Conservation (phyloP, 208 protist species). For the Leishmania major region DNA sequence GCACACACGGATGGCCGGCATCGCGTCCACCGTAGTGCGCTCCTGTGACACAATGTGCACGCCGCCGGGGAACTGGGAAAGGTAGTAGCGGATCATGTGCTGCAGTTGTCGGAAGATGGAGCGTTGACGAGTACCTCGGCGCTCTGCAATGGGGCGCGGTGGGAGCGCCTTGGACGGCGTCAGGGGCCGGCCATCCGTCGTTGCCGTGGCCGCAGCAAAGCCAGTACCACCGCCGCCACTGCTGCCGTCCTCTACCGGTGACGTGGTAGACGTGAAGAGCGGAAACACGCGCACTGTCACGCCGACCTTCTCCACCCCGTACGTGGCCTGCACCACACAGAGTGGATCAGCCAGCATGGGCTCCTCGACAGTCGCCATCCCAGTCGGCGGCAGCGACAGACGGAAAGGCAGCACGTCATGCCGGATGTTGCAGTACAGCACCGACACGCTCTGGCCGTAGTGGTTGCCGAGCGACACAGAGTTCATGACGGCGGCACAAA, state of each 20-base stretch:
- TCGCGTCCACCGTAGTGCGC: constrained; percentile 46
- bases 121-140: constrained; percentile 27
- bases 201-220: not conserved
- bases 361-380: constrained; percentile 65
- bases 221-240: not conserved
- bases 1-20: constrained; percentile 56
- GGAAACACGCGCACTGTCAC: constrained; percentile 48
- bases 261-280: constrained; percentile 21
- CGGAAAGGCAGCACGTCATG: constrained; percentile 76
- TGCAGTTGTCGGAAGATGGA: constrained; percentile 46
- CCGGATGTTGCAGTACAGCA: constrained; percentile 80
- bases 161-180: constrained; percentile 8
- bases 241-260: not conserved
- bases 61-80: constrained; percentile 50
- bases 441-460: constrained; percentile 70
- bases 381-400: constrained; percentile 48
- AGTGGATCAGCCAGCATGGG: constrained; percentile 74
- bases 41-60: constrained; percentile 60
- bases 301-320: constrained; percentile 31
- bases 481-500: constrained; percentile 71
- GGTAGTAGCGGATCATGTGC: constrained; percentile 56
- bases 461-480: constrained; percentile 85
- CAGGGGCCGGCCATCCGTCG: constrained; percentile 8
- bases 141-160: not conserved
- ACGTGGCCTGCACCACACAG: constrained; percentile 44